Percentiles rank a stretch among this genome's conserved stretches.
These are phyloP conservation scores for Globisporangium spinosum DNA, from an alignment of 352 stramenopile genomes.

Conservation along the genomic window DNA sequence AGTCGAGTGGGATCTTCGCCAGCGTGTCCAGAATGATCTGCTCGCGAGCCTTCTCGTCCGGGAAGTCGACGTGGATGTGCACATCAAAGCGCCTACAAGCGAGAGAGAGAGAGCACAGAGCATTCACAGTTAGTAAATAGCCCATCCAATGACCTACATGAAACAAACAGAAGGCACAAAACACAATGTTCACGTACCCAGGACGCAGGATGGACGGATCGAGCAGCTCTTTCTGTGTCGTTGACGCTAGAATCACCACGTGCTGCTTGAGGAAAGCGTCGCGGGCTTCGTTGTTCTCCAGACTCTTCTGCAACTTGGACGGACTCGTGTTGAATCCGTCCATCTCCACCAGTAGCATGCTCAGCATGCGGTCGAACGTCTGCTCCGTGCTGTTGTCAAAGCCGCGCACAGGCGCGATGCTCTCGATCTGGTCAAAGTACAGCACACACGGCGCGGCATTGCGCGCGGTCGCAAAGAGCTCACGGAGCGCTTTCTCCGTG, in stretches of 20 bases:
- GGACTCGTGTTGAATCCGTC: conserved; percentile 74
- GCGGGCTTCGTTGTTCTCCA: conserved; percentile 35
- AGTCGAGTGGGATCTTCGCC: conserved; percentile 52
- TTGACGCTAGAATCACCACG: conserved; percentile 84
- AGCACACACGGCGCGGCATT: conserved; percentile 81
- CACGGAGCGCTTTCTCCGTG: conserved; percentile 84
- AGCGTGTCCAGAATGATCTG: conserved; percentile 52
- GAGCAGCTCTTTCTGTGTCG: conserved; percentile 63
- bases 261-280: conserved; percentile 76
- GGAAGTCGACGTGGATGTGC: conserved; percentile 64
- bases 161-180: neutral
- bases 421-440: conserved; percentile 92
- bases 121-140: neutral
- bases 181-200: conserved; percentile 37
- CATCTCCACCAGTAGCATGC: conserved; percentile 90
- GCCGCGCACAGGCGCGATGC: conserved; percentile 77
- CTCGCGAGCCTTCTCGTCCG: conserved; percentile 45
- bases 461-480: conserved; percentile 84
- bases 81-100: conserved; percentile 70
- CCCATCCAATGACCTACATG: neutral
- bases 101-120: neutral
- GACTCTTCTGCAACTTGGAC: conserved; percentile 29
- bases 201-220: conserved; percentile 85
- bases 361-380: conserved; percentile 90
- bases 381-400: conserved; percentile 91